Conservation (phyloP, 164 flowering plant genomes). For the Vitis rotundifolia region DNA sequence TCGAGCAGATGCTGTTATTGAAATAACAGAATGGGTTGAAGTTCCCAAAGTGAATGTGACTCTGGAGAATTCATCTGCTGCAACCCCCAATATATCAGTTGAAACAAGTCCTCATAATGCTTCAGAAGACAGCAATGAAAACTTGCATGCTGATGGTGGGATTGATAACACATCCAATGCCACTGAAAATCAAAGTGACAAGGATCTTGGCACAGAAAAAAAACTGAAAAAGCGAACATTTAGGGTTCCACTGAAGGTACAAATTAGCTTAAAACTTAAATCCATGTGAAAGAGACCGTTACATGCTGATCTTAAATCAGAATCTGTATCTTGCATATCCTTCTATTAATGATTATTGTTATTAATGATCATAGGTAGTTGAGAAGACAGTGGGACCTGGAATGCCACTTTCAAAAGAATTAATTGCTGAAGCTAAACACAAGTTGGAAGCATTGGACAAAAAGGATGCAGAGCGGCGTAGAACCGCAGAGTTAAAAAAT, state of each 20-base stretch:
- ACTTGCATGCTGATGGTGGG: conserved; percentile 35
- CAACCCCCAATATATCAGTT: conserved; percentile 45
- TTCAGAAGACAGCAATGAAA: conserved; percentile 49
- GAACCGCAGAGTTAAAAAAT: conserved; percentile 94
- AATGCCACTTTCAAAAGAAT: conserved; percentile 66
- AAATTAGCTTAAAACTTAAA: background rate
- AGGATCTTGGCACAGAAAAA: conserved; percentile 62
- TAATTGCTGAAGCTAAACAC: conserved; percentile 62
- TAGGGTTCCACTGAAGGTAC: conserved; percentile 89
- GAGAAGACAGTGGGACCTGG: conserved; percentile 86
- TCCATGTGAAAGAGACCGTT: background rate
- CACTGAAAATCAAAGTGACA: conserved; percentile 34
- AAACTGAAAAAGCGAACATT: conserved; percentile 90
- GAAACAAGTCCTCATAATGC: conserved; percentile 45
- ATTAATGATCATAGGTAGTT: conserved; percentile 44
- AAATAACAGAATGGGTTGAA: conserved; percentile 95
- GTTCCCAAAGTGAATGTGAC: conserved; percentile 81
- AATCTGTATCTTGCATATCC: background rate
- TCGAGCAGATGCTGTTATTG: conserved; percentile 90
- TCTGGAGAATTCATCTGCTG: conserved; percentile 59
- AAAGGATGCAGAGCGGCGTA: conserved; percentile 85
- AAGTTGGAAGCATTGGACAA: conserved; percentile 76
- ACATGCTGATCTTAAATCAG: background rate
- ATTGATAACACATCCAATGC: conserved; percentile 31
- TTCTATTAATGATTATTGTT: background rate